Evolutionary conservation across 2,329 filamentous ascomycete genomes (phyloP).

Genomic region (Sclerotinia trifoliorum): DNA sequence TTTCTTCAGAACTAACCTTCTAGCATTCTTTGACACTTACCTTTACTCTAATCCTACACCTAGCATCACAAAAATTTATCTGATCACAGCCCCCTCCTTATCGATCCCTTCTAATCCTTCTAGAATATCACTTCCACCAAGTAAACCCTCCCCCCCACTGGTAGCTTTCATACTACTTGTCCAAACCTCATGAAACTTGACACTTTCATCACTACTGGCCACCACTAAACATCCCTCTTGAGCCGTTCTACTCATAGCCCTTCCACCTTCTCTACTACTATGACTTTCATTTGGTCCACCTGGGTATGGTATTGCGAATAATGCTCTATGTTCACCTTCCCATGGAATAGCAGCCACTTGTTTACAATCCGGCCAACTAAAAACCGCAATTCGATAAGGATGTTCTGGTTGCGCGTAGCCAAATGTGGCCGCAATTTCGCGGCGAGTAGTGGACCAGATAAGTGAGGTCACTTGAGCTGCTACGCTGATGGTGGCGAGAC

Average conservation of each 20-base stretch:
- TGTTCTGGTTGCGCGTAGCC: slow-evolving; percentile 92
- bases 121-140: slow-evolving; percentile 82
- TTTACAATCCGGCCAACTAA: slow-evolving; percentile 88
- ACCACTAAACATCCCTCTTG: slow-evolving; percentile 85
- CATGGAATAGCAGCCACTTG: slow-evolving; percentile 83
- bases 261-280: slow-evolving; percentile 48
- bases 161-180: slow-evolving; percentile 58
- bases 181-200: slow-evolving; percentile 97
- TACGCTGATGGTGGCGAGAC: slow-evolving; percentile 86
- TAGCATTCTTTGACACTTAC: background rate
- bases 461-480: slow-evolving; percentile 90
- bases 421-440: slow-evolving; percentile 91
- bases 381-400: slow-evolving; percentile 83
- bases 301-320: slow-evolving; percentile 87
- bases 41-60: background rate
- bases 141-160: slow-evolving; percentile 54
- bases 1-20: too few relatives aligned
- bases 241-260: slow-evolving; percentile 54
- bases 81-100: slow-evolving; percentile 69
- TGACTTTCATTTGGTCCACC: slow-evolving; percentile 49
- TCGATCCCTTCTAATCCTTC: slow-evolving; percentile 80
- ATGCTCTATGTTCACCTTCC: slow-evolving; percentile 73
- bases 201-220: slow-evolving; percentile 84
- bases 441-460: slow-evolving; percentile 81
- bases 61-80: slow-evolving; percentile 43